Conservation (phyloP, 2,329 filamentous ascomycete genomes). For the Fusarium acutatum region DNA sequence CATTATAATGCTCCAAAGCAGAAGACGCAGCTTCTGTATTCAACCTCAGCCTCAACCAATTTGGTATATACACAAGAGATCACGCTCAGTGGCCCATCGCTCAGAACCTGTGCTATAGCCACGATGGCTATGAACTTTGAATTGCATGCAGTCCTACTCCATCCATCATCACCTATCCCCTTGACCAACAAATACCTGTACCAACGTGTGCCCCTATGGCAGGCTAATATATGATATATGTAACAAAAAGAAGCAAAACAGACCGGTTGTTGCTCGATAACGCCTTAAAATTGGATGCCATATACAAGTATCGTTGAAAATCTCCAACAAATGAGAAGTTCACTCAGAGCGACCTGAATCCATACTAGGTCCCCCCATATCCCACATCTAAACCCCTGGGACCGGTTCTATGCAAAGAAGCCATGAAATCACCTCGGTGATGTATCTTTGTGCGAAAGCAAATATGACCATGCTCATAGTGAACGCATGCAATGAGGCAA, state of each 20-base stretch:
- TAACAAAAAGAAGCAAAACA: slow-evolving; percentile 15
- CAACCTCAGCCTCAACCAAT: slow-evolving; percentile 26
- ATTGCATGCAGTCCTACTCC: slow-evolving; percentile 24
- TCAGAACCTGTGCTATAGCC: slow-evolving; percentile 7
- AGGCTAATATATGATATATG: slow-evolving; percentile 15
- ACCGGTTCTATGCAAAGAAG: slow-evolving; percentile 13
- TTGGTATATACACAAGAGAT: slow-evolving; percentile 35
- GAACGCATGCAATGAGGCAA: slow-evolving; percentile 7
- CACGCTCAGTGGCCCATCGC: slow-evolving; percentile 21
- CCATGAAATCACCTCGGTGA: slow-evolving; percentile 17
- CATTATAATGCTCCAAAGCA: slow-evolving; percentile 19
- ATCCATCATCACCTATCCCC: neutral
- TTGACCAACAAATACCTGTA: neutral
- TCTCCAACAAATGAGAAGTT: slow-evolving; percentile 24
- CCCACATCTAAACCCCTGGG: neutral
- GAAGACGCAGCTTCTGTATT: slow-evolving; percentile 37
- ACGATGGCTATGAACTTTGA: slow-evolving; percentile 8
- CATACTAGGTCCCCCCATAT: slow-evolving; percentile 11
- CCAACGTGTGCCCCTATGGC: slow-evolving; percentile 1
- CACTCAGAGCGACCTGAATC: slow-evolving; percentile 19
- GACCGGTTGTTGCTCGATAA: slow-evolving; percentile 27
- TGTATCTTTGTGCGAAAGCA: slow-evolving; percentile 28
- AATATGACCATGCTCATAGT: slow-evolving; percentile 18
- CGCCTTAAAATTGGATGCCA: slow-evolving; percentile 28
- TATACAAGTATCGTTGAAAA: slow-evolving; percentile 22